These are phyloP conservation scores for Kluyveromyces sp. DNA, from an alignment of 1,139 yeast genomes.

Conservation along the genomic window DNA sequence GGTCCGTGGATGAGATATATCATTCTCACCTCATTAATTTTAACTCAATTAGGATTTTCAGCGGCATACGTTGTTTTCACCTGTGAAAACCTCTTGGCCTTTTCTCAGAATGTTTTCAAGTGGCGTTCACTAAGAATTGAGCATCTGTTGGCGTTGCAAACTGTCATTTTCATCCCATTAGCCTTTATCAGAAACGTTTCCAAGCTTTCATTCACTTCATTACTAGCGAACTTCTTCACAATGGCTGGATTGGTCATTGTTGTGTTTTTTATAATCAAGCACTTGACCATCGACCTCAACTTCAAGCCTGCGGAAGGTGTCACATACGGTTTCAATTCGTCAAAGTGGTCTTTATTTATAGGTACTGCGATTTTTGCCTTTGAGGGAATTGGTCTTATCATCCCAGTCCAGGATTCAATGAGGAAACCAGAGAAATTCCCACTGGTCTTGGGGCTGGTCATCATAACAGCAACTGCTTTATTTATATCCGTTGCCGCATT, in stretches of 20 bases:
- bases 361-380: slow-evolving; percentile 80
- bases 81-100: slow-evolving; percentile 59
- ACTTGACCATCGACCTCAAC: slow-evolving; percentile 22
- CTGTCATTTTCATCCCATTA: slow-evolving; percentile 56
- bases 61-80: slow-evolving; percentile 72
- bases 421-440: slow-evolving; percentile 66
- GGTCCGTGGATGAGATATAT: slow-evolving; percentile 54
- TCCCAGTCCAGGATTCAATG: slow-evolving; percentile 76
- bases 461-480: slow-evolving; percentile 50
- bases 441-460: slow-evolving; percentile 51
- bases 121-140: slow-evolving; percentile 33
- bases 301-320: slow-evolving; percentile 29
- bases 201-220: slow-evolving; percentile 58
- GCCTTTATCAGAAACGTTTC: slow-evolving; percentile 67
- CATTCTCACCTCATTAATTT: slow-evolving; percentile 54
- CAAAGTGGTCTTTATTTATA: slow-evolving; percentile 63
- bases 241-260: slow-evolving; percentile 59
- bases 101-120: slow-evolving; percentile 42
- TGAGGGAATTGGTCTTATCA: slow-evolving; percentile 72
- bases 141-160: slow-evolving; percentile 46
- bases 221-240: slow-evolving; percentile 61
- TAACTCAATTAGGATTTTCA: slow-evolving; percentile 72
- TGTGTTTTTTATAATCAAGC: slow-evolving; percentile 45
- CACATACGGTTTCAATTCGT: slow-evolving; percentile 45
- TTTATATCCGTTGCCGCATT: slow-evolving; percentile 58